Conservation (phyloP, 2,329 filamentous ascomycete genomes). For the Sporothrix schenckii region DNA sequence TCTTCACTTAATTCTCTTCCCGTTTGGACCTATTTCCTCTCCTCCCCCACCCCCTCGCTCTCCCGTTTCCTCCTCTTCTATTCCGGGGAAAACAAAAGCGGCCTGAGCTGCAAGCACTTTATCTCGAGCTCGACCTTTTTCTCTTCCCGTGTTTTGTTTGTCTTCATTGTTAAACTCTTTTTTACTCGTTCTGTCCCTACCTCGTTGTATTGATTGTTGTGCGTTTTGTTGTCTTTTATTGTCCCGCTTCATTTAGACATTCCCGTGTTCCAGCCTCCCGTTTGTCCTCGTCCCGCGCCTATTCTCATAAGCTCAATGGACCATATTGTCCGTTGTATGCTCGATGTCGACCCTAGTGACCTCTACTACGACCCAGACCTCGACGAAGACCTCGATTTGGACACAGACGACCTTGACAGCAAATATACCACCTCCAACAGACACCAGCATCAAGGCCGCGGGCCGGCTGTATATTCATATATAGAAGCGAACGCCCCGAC, state of each 20-base stretch:
- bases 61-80: not conserved
- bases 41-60: not conserved
- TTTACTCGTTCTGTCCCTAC: slow-evolving; percentile 18
- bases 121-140: slow-evolving; percentile 21
- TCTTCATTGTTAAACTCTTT: not conserved
- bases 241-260: slow-evolving; percentile 5
- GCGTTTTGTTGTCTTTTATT: not conserved
- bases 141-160: slow-evolving; percentile 10
- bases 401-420: not conserved
- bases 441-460: slow-evolving; percentile 1
- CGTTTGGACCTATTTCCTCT: slow-evolving; percentile 5
- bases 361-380: slow-evolving; percentile 39
- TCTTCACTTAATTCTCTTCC: not conserved
- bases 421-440: not conserved
- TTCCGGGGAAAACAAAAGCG: slow-evolving; percentile 21
- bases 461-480: slow-evolving; percentile 20
- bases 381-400: slow-evolving; percentile 27
- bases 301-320: slow-evolving; percentile 50
- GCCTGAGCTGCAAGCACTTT: slow-evolving; percentile 25
- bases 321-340: slow-evolving; percentile 64
- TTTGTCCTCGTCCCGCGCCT: not conserved
- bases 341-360: slow-evolving; percentile 51
- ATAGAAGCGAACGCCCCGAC: slow-evolving; percentile 18
- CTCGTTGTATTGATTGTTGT: slow-evolving; percentile 11
- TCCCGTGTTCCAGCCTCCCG: not conserved